phyloP scores from a whole-genome alignment of 192 early-diverging fungal genomes.

The Allomyces javanicus region DNA sequence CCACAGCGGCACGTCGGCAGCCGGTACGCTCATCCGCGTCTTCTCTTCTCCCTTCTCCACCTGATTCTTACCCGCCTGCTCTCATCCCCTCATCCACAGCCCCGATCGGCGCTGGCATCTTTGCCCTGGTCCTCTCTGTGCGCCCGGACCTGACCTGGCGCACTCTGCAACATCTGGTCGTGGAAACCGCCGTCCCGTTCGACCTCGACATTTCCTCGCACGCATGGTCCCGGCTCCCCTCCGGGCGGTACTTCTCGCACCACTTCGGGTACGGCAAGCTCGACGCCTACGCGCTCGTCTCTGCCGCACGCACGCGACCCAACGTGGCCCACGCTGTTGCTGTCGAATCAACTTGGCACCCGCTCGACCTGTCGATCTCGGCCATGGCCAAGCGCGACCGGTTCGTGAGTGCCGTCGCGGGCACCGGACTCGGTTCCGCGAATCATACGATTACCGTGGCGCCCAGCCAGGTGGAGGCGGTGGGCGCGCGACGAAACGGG shows the following conservation, averaged over 20 bases:
- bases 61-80: too few species aligned
- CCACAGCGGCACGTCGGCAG: constrained; percentile 89
- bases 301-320: constrained; percentile 45
- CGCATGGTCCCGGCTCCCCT: constrained; percentile 41
- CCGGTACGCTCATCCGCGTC: constrained; percentile 7
- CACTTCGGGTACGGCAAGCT: constrained; percentile 85
- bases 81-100: constrained; percentile 15
- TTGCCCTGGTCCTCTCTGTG: constrained; percentile 60
- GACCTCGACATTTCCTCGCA: constrained; percentile 24
- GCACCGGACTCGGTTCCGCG: not conserved
- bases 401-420: too few species aligned
- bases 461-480: constrained; percentile 18
- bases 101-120: constrained; percentile 74
- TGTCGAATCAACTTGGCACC: constrained; percentile 16
- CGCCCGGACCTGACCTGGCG: constrained; percentile 92
- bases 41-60: too few species aligned
- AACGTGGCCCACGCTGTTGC: constrained; percentile 44
- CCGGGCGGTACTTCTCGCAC: constrained; percentile 66
- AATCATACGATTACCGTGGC: constrained; percentile 18
- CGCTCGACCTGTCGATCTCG: constrained; percentile 7
- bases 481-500: constrained; percentile 15
- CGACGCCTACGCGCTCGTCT: constrained; percentile 63
- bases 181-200: constrained; percentile 57
- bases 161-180: constrained; percentile 71
- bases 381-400: too few species aligned